A percentile compares a stretch with the other conserved stretches of the same genome.
Conservation (phyloP, 306 rosid species). For the Benincasa hispida region DNA sequence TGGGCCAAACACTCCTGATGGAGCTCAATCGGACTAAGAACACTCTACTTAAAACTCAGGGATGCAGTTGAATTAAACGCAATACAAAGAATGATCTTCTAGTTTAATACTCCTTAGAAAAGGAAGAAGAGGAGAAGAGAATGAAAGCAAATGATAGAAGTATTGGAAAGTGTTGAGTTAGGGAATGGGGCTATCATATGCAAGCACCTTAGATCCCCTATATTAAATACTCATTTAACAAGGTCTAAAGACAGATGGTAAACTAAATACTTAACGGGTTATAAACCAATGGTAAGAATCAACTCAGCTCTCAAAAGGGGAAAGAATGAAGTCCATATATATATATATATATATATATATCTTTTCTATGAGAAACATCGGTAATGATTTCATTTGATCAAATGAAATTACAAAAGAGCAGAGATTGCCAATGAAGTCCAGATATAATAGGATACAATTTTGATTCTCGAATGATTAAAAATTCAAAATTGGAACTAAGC, state of each 20-base stretch:
- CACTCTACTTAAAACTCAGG: too few relatives aligned
- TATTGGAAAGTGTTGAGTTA: not conserved
- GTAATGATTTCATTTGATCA: too few relatives aligned
- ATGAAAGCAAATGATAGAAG: not conserved
- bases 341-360: too few relatives aligned
- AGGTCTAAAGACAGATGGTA: not conserved
- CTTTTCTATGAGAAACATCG: too few relatives aligned
- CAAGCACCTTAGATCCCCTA: not conserved
- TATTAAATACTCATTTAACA: not conserved
- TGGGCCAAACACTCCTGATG: too few relatives aligned
- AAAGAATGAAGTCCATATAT: not conserved
- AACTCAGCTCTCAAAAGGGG: not conserved
- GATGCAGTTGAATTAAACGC: too few relatives aligned
- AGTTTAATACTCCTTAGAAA: not conserved
- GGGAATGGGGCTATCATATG: not conserved
- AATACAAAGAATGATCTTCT: not conserved
- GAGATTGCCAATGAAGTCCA: not conserved
- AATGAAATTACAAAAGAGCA: too few relatives aligned
- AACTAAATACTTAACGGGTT: not conserved
- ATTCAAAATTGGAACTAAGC: not conserved
- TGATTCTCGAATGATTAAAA: not conserved
- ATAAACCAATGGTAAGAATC: not conserved
- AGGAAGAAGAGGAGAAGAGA: not conserved
- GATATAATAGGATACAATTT: not conserved
- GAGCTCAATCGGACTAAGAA: not conserved